These are phyloP conservation scores for Fonsecaea erecta DNA, from an alignment of 2,329 filamentous ascomycete species.

Conservation along the genomic window DNA sequence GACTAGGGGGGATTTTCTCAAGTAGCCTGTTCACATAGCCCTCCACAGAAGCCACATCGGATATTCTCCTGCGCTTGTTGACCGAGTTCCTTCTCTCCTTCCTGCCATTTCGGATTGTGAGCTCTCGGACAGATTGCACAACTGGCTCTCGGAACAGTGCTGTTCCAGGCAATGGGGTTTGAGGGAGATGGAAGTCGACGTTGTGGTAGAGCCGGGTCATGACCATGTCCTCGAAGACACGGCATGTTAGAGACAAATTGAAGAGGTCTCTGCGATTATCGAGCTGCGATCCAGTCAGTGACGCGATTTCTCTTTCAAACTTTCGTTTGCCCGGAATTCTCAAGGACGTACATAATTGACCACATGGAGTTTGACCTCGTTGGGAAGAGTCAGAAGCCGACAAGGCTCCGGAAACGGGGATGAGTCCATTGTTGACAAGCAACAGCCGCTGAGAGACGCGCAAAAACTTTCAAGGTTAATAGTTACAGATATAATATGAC, in stretches of 20 bases:
- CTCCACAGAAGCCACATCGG: slow-evolving; percentile 20
- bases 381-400: slow-evolving; percentile 31
- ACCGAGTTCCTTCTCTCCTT: slow-evolving; percentile 19
- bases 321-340: background rate
- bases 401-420: slow-evolving; percentile 28
- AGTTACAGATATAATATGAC: background rate
- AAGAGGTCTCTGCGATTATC: slow-evolving; percentile 35
- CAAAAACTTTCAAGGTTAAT: background rate
- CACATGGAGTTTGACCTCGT: slow-evolving; percentile 37
- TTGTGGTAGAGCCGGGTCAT: slow-evolving; percentile 33
- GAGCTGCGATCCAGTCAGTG: slow-evolving; percentile 28
- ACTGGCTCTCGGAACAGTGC: slow-evolving; percentile 31
- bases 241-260: slow-evolving; percentile 36
- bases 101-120: slow-evolving; percentile 32
- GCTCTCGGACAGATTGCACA: slow-evolving; percentile 30
- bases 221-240: slow-evolving; percentile 33
- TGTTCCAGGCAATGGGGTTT: slow-evolving; percentile 14
- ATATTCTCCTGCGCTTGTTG: slow-evolving; percentile 20
- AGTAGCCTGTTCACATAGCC: slow-evolving; percentile 27
- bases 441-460: background rate
- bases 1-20: slow-evolving; percentile 25
- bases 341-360: slow-evolving; percentile 34
- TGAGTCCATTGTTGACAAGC: slow-evolving; percentile 19
- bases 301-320: background rate
- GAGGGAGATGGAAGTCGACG: slow-evolving; percentile 32